Evolutionary conservation across 2,329 filamentous ascomycete genomes (phyloP), one percentile per base, ranked within the genome.

Genomic region (Didymella glomerata): DNA sequence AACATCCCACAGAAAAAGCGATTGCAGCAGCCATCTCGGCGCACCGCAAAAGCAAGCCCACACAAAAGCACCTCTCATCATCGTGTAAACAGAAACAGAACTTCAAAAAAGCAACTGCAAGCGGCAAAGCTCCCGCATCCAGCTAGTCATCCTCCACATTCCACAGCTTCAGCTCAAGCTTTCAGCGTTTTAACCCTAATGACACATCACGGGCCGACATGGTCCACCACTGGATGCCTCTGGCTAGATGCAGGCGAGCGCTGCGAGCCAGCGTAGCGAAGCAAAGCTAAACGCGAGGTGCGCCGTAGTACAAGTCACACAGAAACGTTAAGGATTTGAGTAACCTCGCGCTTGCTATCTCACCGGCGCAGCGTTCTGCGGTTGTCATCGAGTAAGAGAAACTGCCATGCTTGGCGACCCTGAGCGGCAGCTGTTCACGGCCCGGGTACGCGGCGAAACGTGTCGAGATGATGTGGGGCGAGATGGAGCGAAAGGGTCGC

Each of bases 301-400:
- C 18, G 36, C 48, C 13, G n/a, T n/a, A 22, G 30, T 13, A 24
- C 16, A 14, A 30, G 20, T 24, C 2, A 14, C 38, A 46, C 50
- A 45, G 25, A 57, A 49, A 58, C 50, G 59, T 61, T 47, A 47
- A 53, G 48, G 30, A 46, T 59, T 62, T 48, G 55, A 62, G 60
- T 62, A 62, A 62, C 24, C 27, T 13, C 2, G 30, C 10, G 30
- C 30, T 32, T 32, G 14, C 34, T 57, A 47, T 50, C 48, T 47
- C 11, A 32, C 16, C 56, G 56, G 56, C 56, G 56, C 46, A 22
- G 3, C 7, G 14, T 4, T 16, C 1, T 32, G 27, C 16, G 46
- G 40, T 47, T 54, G 46, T 13, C 14, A 54, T 59, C 46, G 56
- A 59, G 56, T 59, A 59, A 59, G 40, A 59, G 50, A 59, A 59